Evolutionary conservation across 1,139 yeast species (phyloP).

Genomic region (Zygoascus sp.): DNA sequence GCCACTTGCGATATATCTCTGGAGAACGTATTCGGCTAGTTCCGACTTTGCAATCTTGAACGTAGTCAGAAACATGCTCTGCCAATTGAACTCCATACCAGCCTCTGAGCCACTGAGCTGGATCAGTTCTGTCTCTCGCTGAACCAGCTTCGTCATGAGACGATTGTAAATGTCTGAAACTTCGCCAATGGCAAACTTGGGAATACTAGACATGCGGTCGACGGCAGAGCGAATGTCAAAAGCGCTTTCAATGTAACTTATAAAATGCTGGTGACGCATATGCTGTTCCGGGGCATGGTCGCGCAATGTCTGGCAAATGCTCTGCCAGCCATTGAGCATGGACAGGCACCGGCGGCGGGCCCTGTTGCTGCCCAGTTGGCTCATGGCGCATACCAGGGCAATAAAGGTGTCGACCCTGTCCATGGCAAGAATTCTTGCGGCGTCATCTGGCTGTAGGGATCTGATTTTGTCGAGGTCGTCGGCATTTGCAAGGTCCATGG

Average conservation of each 20-base stretch:
- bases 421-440: not conserved
- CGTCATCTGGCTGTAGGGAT: not conserved
- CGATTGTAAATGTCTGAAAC: slow-evolving; percentile 3
- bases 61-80: not conserved
- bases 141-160: not conserved
- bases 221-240: slow-evolving; percentile 3
- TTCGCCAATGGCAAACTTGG: not conserved
- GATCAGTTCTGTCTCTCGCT: not conserved
- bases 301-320: not conserved
- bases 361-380: not conserved
- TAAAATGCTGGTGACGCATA: not conserved
- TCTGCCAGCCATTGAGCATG: slow-evolving; percentile 8
- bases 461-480: slow-evolving; percentile 2
- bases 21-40: slow-evolving; percentile 5
- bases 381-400: not conserved
- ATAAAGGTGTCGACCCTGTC: not conserved
- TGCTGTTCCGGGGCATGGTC: not conserved
- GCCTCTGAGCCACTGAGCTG: not conserved
- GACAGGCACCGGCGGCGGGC: not conserved
- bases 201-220: slow-evolving; percentile 1
- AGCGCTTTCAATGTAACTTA: not conserved
- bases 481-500: slow-evolving; percentile 4
- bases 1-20: slow-evolving; percentile 5
- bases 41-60: not conserved
- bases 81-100: not conserved